Evolutionary conservation across 75 land plant genomes (phyloP), one percentile per base, ranked within the genome.

Genomic region (Cupressus sempervirens): DNA sequence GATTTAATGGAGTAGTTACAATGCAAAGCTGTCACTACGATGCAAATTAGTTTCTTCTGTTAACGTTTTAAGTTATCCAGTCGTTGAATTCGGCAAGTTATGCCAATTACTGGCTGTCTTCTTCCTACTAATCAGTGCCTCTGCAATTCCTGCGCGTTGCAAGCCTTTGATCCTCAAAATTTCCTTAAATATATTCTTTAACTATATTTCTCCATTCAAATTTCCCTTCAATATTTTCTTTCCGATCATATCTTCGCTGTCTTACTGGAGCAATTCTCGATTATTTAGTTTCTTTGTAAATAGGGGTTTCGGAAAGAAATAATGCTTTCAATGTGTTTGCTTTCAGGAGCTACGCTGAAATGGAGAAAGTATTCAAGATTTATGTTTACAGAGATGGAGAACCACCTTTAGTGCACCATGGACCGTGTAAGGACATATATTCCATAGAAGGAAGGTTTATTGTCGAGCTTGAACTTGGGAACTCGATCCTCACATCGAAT

Each of bases 361-460:
- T 98, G 99, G 99, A 98, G 89, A 92, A 85, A 83, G 80, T 91
- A 74, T 92, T 98, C 85, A 96, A 93, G 90, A 89, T 98, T 43
- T 98, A 88, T 76, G 91, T 92, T 30, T 98, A 98, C 84, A 77
- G 85, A 35, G 99, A 98, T 83, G 99, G 99, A 8, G 95, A 96
- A 82, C 88, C 87, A 56, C 99, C 99, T 20, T 81, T 98, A 53
- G 89, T 90, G 56, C 99, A 98, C 89, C 84, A 85, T n/a, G 99
- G 99, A 13, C 96, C 96, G 7, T 94, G 95, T 85, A 96, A 94
- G 86, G 87, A 93, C 84, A 92, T 98, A 14, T 98, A 98, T 85
- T 84, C 97, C 4, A 87, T 85, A 14, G 99, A 98, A 81, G 99
- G 99, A 12, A 40, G 91, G 13, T 89, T 91, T 80, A 91, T 91